Conservation (phyloP, 495 filamentous ascomycete species). For the Sabuloglossum arenarium region DNA sequence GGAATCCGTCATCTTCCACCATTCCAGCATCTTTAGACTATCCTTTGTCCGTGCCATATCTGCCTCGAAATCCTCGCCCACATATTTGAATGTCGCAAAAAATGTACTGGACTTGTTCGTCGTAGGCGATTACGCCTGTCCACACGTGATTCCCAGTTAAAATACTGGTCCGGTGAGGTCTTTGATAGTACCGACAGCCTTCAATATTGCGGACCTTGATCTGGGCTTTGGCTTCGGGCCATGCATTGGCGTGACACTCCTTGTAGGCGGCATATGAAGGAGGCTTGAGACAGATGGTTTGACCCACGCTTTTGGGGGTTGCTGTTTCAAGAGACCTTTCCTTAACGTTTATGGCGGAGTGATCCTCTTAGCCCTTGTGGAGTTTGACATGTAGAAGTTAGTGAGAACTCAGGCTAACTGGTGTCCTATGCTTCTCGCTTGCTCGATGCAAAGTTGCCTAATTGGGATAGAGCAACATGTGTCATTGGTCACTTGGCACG, state of each 20-base stretch:
- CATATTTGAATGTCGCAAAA: slow-evolving; percentile 56
- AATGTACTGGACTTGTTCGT: slow-evolving; percentile 36
- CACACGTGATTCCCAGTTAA: too few relatives aligned
- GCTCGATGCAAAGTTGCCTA: too few relatives aligned
- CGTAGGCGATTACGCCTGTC: slow-evolving; percentile 54
- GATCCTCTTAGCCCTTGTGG: too few relatives aligned
- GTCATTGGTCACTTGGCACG: too few relatives aligned
- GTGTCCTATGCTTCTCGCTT: too few relatives aligned
- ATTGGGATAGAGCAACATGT: too few relatives aligned
- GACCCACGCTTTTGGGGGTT: slow-evolving; percentile 10
- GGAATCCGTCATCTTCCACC: slow-evolving; percentile 60
- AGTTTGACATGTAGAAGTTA: too few relatives aligned
- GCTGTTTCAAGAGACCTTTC: neutral
- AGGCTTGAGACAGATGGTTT: slow-evolving; percentile 50
- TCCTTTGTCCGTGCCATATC: slow-evolving; percentile 54
- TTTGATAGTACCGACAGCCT: slow-evolving; percentile 40
- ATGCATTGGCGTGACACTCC: slow-evolving; percentile 46
- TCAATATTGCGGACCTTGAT: slow-evolving; percentile 52
- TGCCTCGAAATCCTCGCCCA: slow-evolving; percentile 41
- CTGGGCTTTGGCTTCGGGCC: slow-evolving; percentile 52
- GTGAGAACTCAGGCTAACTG: too few relatives aligned
- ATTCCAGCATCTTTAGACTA: slow-evolving; percentile 49
- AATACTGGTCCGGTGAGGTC: too few relatives aligned
- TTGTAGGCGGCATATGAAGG: slow-evolving; percentile 44
- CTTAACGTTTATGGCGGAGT: too few relatives aligned